Evolutionary conservation across 345 rosid species (phyloP).

Genomic region (Luvunga scandens): DNA sequence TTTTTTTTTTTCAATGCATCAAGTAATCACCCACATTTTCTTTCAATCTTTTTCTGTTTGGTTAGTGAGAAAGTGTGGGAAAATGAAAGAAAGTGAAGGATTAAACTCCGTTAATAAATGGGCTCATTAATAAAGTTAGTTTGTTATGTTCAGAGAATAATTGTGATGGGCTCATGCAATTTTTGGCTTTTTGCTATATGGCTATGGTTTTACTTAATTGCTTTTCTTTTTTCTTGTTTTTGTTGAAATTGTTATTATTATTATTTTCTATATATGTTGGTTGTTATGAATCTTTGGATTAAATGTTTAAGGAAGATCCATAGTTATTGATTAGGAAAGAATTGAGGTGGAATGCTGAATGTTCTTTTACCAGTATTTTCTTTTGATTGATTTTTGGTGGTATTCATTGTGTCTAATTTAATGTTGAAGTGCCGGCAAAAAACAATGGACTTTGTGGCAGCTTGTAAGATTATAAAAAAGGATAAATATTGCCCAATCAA

Average conservation of each 20-base stretch:
- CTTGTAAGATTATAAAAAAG: slow-evolving; percentile 44
- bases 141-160: background rate
- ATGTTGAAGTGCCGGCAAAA: slow-evolving; percentile 77
- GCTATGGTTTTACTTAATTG: too few relatives aligned
- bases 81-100: background rate
- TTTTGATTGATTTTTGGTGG: background rate
- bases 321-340: background rate
- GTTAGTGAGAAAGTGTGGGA: background rate
- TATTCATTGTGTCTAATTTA: slow-evolving; percentile 8
- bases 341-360: background rate
- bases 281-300: background rate
- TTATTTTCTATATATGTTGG: background rate
- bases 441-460: slow-evolving; percentile 47
- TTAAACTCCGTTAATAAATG: background rate
- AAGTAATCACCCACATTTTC: too few relatives aligned
- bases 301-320: background rate
- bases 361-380: background rate
- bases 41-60: background rate
- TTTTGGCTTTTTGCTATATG: background rate
- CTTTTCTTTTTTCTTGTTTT: background rate
- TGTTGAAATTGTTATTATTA: background rate
- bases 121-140: background rate
- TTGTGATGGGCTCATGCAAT: background rate
- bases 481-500: slow-evolving; percentile 44
- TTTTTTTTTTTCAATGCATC: too few relatives aligned